Base-by-base conservation (phyloP, 345 rosid genomes). In the rapeseed (Brassica napus) region DNA sequence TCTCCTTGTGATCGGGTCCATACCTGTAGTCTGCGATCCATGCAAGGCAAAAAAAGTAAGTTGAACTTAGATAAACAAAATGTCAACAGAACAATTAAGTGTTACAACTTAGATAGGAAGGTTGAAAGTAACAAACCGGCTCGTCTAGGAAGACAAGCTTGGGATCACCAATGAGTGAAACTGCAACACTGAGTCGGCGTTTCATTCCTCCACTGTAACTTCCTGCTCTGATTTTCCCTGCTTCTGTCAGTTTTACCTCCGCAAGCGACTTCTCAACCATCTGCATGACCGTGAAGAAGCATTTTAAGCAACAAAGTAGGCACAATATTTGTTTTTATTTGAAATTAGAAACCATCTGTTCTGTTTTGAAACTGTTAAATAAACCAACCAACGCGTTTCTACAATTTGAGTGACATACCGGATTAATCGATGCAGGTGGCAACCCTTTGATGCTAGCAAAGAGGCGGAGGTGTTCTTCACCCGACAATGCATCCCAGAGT, bases 151-250 rank as follows among this genome's bases (percentile, higher is more conserved):
- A 86, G 81, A 94, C 88, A 12, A 92, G 77, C 85, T 91, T 94
- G 2, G 98, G 97, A 82, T 91, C 86, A 59, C 95, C 98, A 61
- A 94, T 83, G 59, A 89, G 94, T 47, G 98, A 87, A 71, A 87
- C 89, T 67, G 98, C 97, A 69, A 94, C 97, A 85, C 97, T 94
- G 65, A 92, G 88, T 58, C 98, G 94, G 28, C 97, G 92, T 68
- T 88, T 92, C 98, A 94, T 94, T 82, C 98, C 98, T 81, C 98
- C 93, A 83, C 97, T 90, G 82, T 92, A 92, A 78, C 92, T 92
- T 62, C 97, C 92, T 58, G 97, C 85, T 86, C 95, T 92, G 66
- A 91, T 85, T 60, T 86, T 87, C 47, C 88, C 86, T 3, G 91
- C 84, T 65, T 89, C 91, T 8, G 85, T 89, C 59, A 94, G 88